Evolutionary conservation across 2,329 filamentous ascomycete genomes (phyloP).

Genomic region (Graphilbum sp.): DNA sequence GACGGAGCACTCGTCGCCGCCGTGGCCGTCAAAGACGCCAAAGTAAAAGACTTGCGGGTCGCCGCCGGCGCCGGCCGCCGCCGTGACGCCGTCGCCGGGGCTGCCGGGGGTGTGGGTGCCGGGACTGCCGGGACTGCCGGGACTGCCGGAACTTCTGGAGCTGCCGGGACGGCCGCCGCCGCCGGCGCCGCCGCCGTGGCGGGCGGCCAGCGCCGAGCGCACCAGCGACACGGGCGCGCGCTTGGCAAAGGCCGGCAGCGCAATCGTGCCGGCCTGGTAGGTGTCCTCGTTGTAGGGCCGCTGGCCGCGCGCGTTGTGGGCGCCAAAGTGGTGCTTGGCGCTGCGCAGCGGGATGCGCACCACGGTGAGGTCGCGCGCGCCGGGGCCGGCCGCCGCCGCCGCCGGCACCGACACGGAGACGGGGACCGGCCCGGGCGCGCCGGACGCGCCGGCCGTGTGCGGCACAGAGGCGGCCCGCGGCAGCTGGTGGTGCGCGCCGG

Average conservation of each 20-base stretch:
- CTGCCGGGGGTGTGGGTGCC: no score
- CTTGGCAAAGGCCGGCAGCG: slow-evolving; percentile 82
- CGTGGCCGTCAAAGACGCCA: slow-evolving; percentile 90
- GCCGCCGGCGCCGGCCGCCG: slow-evolving; percentile 58
- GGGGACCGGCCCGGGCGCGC: slow-evolving; percentile 38
- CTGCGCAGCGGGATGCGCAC: slow-evolving; percentile 86
- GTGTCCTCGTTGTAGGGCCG: slow-evolving; percentile 86
- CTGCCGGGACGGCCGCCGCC: no score
- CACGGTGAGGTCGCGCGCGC: slow-evolving; percentile 66
- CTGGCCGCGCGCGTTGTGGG: slow-evolving; percentile 60
- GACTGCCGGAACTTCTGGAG: no score
- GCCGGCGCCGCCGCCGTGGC: slow-evolving; percentile 38
- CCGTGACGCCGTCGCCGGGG: slow-evolving; percentile 42
- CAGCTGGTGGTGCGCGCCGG: slow-evolving; percentile 64
- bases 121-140: no score
- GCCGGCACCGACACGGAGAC: slow-evolving; percentile 14
- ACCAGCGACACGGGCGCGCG: slow-evolving; percentile 51
- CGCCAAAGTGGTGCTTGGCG: slow-evolving; percentile 93
- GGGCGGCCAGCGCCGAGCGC: slow-evolving; percentile 27
- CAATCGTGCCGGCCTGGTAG: slow-evolving; percentile 85
- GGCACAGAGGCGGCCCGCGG: slow-evolving; percentile 73
- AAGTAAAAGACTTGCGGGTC: slow-evolving; percentile 98
- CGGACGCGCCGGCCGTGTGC: slow-evolving; percentile 36
- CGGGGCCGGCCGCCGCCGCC: slow-evolving; percentile 31
- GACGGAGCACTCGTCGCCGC: slow-evolving; percentile 72